Evolutionary conservation across 208 protist genomes (phyloP), one percentile per base, ranked within the genome.

Genomic region (Leptomonas seymouri): DNA sequence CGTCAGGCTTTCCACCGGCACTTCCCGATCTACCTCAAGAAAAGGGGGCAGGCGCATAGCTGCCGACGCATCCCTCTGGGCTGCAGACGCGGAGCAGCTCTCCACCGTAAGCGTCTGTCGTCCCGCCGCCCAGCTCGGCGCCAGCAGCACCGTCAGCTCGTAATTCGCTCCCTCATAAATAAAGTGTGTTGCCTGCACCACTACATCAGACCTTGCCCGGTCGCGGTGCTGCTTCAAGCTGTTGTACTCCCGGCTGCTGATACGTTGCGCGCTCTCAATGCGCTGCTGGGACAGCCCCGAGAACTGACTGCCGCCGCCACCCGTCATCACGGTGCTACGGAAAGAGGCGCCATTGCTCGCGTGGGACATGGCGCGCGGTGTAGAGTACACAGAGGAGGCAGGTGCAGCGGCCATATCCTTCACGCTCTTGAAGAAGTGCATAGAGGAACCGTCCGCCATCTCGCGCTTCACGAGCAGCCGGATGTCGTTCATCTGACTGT

Each of bases 191-290:
- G 77, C 76, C 45, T 77, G 64, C 63, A 76, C 60, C 42, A 84
- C 71, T 34, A 95, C 84, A 34, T 89, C 81, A 25, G 67, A 75
- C 16, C 80, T 60, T 21, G 65, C 66, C 14, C 54, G 48, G 50
- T 93, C 87, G 18, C 76, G 76, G 72, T 95, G 81, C 25, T 80
- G 49, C 54, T 83, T 67, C 50, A 95, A 71, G 58, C 71, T 80
- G n/a, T 48, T 61, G 73, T 93, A 95, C 77, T 93, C 87, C 46
- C 79, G 82, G 74, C 77, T 84, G 75, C 84, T 90, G 48, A 95
- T 91, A 53, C 81, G 78, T 64, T 90, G 76, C 58, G 79, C 75
- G 20, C 77, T 78, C 60, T 85, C 79, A 23, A 89, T 70, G 30
- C 78, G 68, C 49, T 86, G 68, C 66, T 78, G 72, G 53, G 61